Evolutionary conservation across 768 basidiomycete genomes (phyloP).

Genomic region (Amanita molliuscula): DNA sequence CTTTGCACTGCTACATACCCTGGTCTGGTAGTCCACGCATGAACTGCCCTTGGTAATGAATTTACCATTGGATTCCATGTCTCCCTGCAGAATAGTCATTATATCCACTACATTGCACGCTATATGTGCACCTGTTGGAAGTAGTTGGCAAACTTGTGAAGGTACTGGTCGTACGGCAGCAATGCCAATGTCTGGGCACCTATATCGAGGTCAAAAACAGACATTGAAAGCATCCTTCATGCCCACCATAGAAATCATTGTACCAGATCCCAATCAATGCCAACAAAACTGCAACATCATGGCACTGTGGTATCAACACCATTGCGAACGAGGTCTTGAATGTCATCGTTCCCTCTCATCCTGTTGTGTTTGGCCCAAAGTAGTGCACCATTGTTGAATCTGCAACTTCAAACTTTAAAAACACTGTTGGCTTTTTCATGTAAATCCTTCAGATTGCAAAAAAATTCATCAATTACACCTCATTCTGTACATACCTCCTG

Average conservation of each 20-base stretch:
- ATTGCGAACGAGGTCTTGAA: too few relatives aligned
- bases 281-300: too few relatives aligned
- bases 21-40: slow-evolving; percentile 93
- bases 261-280: slow-evolving; percentile 95
- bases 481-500: too few relatives aligned
- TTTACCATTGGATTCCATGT: slow-evolving; percentile 99
- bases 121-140: slow-evolving; percentile 72
- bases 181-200: slow-evolving; percentile 92
- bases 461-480: too few relatives aligned
- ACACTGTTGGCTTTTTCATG: too few relatives aligned
- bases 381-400: too few relatives aligned
- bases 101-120: neutral
- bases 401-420: too few relatives aligned
- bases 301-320: too few relatives aligned
- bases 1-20: slow-evolving; percentile 42
- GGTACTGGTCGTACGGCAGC: slow-evolving; percentile 96
- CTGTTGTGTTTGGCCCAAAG: too few relatives aligned
- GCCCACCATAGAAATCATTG: slow-evolving; percentile 87
- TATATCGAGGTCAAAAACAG: slow-evolving; percentile 12
- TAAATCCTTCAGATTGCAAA: too few relatives aligned
- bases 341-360: too few relatives aligned
- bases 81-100: slow-evolving; percentile 41
- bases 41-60: slow-evolving; percentile 89
- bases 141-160: slow-evolving; percentile 99
- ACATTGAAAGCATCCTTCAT: neutral